These are phyloP conservation scores for Vaccinium myrtillus DNA, from an alignment of 148 eudicot species.

Conservation along the genomic window DNA sequence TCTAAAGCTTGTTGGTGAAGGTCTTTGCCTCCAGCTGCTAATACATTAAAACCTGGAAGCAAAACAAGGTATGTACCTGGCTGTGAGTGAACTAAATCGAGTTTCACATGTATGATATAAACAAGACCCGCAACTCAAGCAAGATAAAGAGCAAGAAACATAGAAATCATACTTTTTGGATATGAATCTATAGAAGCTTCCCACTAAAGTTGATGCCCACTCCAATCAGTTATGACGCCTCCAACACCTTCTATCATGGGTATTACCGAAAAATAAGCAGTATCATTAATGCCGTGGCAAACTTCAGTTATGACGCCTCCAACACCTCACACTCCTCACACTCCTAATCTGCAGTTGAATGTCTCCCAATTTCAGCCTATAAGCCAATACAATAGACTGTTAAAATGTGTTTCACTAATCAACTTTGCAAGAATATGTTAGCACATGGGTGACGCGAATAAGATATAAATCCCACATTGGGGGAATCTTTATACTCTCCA, in stretches of 20 bases:
- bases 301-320: too few species aligned
- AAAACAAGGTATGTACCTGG: not conserved
- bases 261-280: constrained; percentile 42
- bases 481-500: not conserved
- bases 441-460: not conserved
- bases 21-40: constrained; percentile 72
- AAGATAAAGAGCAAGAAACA: not conserved
- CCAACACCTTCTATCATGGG: constrained; percentile 97
- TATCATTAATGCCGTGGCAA: too few species aligned
- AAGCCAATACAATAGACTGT: not conserved
- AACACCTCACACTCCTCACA: too few species aligned
- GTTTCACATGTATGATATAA: not conserved
- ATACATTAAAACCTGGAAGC: constrained; percentile 67
- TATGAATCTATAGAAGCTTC: constrained; percentile 70
- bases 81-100: not conserved
- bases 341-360: constrained; percentile 57
- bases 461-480: not conserved
- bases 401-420: not conserved
- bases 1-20: constrained; percentile 71
- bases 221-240: constrained; percentile 88
- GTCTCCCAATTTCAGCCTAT: constrained; percentile 86
- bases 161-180: constrained; percentile 42
- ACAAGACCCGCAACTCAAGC: not conserved
- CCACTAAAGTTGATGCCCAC: constrained; percentile 69
- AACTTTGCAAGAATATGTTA: too few species aligned